These are phyloP conservation scores for Aspergillus flavus DNA, from an alignment of 2,329 filamentous ascomycete genomes.

Conservation along the genomic window DNA sequence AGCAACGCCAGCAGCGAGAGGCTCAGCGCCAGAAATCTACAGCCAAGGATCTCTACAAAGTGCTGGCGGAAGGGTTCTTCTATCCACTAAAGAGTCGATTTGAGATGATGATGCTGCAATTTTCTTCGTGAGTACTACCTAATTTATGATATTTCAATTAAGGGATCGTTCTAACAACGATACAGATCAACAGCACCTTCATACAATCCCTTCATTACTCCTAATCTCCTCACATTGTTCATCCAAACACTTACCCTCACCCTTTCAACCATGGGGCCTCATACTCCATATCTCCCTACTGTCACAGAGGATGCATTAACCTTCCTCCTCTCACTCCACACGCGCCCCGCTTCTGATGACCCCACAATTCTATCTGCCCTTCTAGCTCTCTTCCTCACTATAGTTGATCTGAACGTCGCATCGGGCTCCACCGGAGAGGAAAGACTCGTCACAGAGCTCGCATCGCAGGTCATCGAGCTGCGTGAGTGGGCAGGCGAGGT, in stretches of 20 bases:
- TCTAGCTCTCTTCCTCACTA: conserved; percentile 74
- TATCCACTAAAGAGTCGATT: conserved; percentile 82
- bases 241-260: conserved; percentile 84
- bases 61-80: conserved; percentile 80
- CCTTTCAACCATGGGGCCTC: conserved; percentile 79
- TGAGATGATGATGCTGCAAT: conserved; percentile 62
- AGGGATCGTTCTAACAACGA: conserved; percentile 14
- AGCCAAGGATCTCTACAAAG: conserved; percentile 74
- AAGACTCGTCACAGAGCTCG: conserved; percentile 72
- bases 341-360: conserved; percentile 58
- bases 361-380: conserved; percentile 71
- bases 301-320: conserved; percentile 85
- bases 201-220: conserved; percentile 68
- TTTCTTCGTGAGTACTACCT: conserved; percentile 47
- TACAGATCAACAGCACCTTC: conserved; percentile 37
- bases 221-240: conserved; percentile 75
- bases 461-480: conserved; percentile 79
- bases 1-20: conserved; percentile 49
- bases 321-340: conserved; percentile 72
- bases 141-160: background rate
- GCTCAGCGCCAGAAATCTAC: conserved; percentile 59
- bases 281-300: conserved; percentile 72
- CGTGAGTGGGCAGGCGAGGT: conserved; percentile 81
- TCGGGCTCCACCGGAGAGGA: conserved; percentile 58
- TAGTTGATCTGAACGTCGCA: conserved; percentile 75